Conservation (phyloP, 495 filamentous ascomycete genomes). For the Annulohypoxylon stygium region DNA sequence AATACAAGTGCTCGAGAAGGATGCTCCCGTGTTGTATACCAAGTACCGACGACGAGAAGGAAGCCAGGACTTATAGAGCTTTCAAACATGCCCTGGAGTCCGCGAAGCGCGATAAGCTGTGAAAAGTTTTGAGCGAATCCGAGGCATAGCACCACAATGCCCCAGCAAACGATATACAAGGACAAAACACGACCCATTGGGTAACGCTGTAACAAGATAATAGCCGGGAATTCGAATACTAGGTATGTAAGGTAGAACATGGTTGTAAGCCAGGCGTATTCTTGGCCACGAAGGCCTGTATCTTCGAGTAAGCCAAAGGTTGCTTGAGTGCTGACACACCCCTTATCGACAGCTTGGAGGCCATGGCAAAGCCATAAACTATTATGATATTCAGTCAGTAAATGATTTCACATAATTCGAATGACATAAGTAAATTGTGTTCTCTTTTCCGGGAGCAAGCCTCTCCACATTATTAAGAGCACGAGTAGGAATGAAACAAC, state of each 20-base stretch:
- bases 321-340: slow-evolving; percentile 44
- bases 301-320: slow-evolving; percentile 46
- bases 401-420: background rate
- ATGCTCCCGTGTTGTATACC: slow-evolving; percentile 54
- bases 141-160: slow-evolving; percentile 36
- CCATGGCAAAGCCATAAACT: slow-evolving; percentile 49
- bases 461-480: background rate
- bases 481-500: background rate
- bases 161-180: slow-evolving; percentile 39
- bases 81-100: slow-evolving; percentile 51
- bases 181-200: slow-evolving; percentile 38
- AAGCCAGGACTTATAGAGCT: slow-evolving; percentile 54
- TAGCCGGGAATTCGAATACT: slow-evolving; percentile 39
- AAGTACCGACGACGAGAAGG: slow-evolving; percentile 50
- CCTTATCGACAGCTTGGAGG: slow-evolving; percentile 45
- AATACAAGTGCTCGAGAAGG: slow-evolving; percentile 51
- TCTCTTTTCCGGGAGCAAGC: background rate
- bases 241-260: slow-evolving; percentile 48
- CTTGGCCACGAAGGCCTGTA: slow-evolving; percentile 43
- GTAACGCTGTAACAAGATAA: slow-evolving; percentile 43
- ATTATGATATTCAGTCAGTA: background rate
- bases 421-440: background rate
- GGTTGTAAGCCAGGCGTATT: slow-evolving; percentile 46
- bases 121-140: slow-evolving; percentile 43
- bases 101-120: slow-evolving; percentile 44